Conservation (phyloP, 1,139 yeast genomes). For the Debaryomyces udenii region DNA sequence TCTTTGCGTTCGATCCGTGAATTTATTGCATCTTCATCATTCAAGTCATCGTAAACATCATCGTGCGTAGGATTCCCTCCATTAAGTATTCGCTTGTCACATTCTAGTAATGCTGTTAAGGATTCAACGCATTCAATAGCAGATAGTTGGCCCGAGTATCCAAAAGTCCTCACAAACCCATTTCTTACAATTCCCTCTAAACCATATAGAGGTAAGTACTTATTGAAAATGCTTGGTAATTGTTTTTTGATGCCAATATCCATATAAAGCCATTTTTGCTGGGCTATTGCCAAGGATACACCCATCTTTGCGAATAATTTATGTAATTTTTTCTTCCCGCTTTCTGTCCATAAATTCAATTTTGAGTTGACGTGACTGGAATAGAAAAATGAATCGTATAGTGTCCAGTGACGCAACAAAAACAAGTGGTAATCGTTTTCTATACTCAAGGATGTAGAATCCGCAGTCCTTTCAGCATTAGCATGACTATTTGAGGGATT, state of each 20-base stretch:
- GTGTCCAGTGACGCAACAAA: constrained; percentile 87
- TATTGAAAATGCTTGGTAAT: constrained; percentile 67
- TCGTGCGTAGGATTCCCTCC: constrained; percentile 20
- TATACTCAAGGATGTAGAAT: constrained; percentile 62
- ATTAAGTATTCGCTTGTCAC: constrained; percentile 44
- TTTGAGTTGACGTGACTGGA: constrained; percentile 90
- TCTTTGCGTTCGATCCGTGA: constrained; percentile 56
- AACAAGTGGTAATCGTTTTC: constrained; percentile 88
- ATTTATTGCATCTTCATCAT: constrained; percentile 40
- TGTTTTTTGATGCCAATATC: constrained; percentile 78
- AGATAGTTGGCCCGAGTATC: constrained; percentile 82
- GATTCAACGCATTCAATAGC: constrained; percentile 96
- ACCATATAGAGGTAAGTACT: constrained; percentile 75
- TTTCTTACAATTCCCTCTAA: constrained; percentile 81
- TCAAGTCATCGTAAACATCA: constrained; percentile 23
- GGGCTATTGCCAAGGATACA: constrained; percentile 81
- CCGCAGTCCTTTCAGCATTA: constrained; percentile 52
- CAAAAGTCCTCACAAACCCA: constrained; percentile 85
- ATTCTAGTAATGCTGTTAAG: constrained; percentile 79
- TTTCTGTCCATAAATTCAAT: constrained; percentile 86
- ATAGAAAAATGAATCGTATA: constrained; percentile 88
- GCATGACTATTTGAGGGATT: constrained; percentile 31
- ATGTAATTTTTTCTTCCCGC: constrained; percentile 83
- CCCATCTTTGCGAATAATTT: constrained; percentile 97
- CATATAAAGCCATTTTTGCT: constrained; percentile 92